These are phyloP conservation scores for Diaporthe humulicola DNA, from an alignment of 2,329 filamentous ascomycete genomes.

Conservation along the genomic window DNA sequence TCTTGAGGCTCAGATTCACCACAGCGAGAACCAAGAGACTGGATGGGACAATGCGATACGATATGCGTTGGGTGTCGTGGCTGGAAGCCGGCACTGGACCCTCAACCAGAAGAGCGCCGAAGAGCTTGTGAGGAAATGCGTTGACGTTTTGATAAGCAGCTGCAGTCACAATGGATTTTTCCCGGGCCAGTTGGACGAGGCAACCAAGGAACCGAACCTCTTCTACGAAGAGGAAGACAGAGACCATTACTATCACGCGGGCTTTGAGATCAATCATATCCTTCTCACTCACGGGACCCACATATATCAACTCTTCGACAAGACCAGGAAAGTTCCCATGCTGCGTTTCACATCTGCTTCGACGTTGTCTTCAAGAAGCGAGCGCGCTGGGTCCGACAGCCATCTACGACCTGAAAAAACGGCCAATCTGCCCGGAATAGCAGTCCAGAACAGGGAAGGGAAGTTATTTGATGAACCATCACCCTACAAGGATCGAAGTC, in stretches of 20 bases:
- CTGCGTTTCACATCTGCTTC: not conserved
- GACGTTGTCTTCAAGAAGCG: not conserved
- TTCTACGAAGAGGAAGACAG: not conserved
- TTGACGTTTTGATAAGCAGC: not conserved
- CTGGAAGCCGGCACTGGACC: not conserved
- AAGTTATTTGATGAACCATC: not conserved
- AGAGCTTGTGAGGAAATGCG: not conserved
- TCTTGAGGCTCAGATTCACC: conserved; percentile 31
- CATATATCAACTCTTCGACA: not conserved
- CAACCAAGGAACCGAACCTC: not conserved
- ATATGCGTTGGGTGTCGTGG: conserved; percentile 32
- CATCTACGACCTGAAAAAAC: not conserved
- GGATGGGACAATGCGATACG: conserved; percentile 40
- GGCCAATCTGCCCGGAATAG: too few relatives aligned
- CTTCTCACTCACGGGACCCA: not conserved
- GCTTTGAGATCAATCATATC: conserved; percentile 23
- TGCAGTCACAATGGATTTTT: conserved; percentile 7
- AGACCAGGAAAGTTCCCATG: not conserved
- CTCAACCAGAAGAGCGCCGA: not conserved
- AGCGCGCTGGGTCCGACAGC: not conserved
- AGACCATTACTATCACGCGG: conserved; percentile 16
- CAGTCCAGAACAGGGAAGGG: not conserved
- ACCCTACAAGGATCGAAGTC: not conserved
- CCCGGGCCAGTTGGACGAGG: not conserved
- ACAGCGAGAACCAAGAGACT: conserved; percentile 33